These are phyloP conservation scores for Eutypa lata DNA, from an alignment of 2,329 filamentous ascomycete genomes.

Conservation along the genomic window DNA sequence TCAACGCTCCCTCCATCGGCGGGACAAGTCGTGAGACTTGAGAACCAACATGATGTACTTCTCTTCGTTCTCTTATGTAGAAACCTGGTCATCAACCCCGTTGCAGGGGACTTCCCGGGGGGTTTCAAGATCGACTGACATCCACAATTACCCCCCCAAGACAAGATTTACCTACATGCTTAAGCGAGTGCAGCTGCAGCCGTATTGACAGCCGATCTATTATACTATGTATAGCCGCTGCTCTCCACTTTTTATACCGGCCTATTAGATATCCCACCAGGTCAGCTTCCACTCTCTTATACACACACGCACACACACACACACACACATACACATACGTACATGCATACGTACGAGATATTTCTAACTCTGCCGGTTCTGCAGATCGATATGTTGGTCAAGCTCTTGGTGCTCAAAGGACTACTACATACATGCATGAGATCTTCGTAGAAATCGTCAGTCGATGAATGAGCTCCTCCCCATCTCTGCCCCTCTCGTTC, in stretches of 20 bases:
- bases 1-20: not conserved
- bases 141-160: not conserved
- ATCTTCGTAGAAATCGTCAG: too few relatives aligned
- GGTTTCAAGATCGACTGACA: not conserved
- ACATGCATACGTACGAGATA: not conserved
- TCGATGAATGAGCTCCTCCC: too few relatives aligned
- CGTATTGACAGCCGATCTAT: not conserved
- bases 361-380: not conserved
- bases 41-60: not conserved
- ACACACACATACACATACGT: not conserved
- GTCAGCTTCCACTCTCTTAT: not conserved
- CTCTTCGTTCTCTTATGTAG: not conserved
- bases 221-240: not conserved
- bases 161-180: not conserved
- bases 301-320: not conserved
- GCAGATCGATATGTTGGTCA: not conserved
- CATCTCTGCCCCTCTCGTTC: too few relatives aligned
- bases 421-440: not conserved
- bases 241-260: not conserved
- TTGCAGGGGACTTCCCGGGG: not conserved
- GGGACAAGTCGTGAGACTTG: too few relatives aligned
- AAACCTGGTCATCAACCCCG: not conserved
- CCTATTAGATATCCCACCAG: not conserved
- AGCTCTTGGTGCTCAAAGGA: too few relatives aligned
- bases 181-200: not conserved